Conservation (phyloP, 768 basidiomycete species). For the Amanita inopinata region DNA sequence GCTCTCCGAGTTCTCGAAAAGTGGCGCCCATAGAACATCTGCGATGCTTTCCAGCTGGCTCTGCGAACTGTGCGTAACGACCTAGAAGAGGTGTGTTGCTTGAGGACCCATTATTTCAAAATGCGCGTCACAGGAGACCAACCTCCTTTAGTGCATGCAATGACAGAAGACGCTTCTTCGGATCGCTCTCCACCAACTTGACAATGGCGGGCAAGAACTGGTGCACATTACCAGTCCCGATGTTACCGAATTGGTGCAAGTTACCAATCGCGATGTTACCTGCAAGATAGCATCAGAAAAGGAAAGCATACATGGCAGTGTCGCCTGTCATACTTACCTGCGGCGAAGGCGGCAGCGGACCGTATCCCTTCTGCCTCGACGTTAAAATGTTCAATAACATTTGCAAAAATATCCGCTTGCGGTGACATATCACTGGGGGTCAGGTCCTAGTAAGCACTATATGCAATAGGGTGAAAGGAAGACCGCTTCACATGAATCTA, state of each 20-base stretch:
- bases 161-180: slow-evolving; percentile 73
- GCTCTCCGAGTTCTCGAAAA: slow-evolving; percentile 85
- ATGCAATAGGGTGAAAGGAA: neutral
- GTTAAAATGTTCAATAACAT: slow-evolving; percentile 64
- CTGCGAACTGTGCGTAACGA: slow-evolving; percentile 84
- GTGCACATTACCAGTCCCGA: no score
- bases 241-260: slow-evolving; percentile 73
- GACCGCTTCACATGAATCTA: slow-evolving; percentile 73
- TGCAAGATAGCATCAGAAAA: slow-evolving; percentile 16
- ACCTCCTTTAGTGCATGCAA: slow-evolving; percentile 94
- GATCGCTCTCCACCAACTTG: slow-evolving; percentile 63
- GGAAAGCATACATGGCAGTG: neutral
- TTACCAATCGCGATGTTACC: slow-evolving; percentile 97
- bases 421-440: slow-evolving; percentile 73
- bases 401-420: slow-evolving; percentile 70
- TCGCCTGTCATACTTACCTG: slow-evolving; percentile 38
- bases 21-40: slow-evolving; percentile 82
- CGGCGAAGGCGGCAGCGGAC: slow-evolving; percentile 89
- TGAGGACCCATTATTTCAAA: neutral
- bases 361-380: slow-evolving; percentile 79
- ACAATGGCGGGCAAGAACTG: slow-evolving; percentile 83
- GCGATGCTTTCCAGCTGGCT: slow-evolving; percentile 81
- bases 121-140: no score
- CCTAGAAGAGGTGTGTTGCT: slow-evolving; percentile 31
- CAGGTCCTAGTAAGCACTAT: slow-evolving; percentile 5